Percentiles rank a stretch among this genome's conserved stretches.
These are phyloP conservation scores for Acer negundo DNA, from an alignment of 345 rosid genomes.

Conservation along the genomic window DNA sequence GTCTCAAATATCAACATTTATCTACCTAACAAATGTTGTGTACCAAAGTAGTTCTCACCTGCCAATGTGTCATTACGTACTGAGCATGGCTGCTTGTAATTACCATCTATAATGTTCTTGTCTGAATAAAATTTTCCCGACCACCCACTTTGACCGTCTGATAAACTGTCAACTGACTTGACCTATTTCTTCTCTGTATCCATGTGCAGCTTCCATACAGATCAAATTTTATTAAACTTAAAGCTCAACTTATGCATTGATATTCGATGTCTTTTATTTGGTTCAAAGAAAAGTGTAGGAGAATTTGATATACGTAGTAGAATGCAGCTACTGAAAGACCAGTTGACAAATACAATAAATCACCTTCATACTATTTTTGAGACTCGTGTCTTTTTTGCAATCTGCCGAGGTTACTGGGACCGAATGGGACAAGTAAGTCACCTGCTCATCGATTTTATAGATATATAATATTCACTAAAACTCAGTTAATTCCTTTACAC, in stretches of 20 bases:
- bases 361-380: constrained; percentile 82
- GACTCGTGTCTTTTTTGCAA: constrained; percentile 71
- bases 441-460: constrained; percentile 2
- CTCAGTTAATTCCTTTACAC: not conserved
- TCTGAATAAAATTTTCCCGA: not conserved
- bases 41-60: not conserved
- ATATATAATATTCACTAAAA: not conserved
- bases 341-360: constrained; percentile 70
- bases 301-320: constrained; percentile 77
- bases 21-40: too few relatives aligned
- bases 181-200: not conserved
- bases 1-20: too few relatives aligned
- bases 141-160: not conserved
- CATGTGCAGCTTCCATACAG: not conserved
- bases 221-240: not conserved
- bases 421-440: constrained; percentile 86
- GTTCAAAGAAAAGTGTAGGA: constrained; percentile 76
- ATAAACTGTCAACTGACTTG: not conserved
- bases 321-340: constrained; percentile 85
- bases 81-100: not conserved
- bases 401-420: constrained; percentile 95
- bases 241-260: not conserved
- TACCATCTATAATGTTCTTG: not conserved
- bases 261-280: constrained; percentile 21
- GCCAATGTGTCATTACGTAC: not conserved